Base-by-base conservation (phyloP, 2,329 filamentous ascomycete species). In the Lecanicillium sp. region DNA sequence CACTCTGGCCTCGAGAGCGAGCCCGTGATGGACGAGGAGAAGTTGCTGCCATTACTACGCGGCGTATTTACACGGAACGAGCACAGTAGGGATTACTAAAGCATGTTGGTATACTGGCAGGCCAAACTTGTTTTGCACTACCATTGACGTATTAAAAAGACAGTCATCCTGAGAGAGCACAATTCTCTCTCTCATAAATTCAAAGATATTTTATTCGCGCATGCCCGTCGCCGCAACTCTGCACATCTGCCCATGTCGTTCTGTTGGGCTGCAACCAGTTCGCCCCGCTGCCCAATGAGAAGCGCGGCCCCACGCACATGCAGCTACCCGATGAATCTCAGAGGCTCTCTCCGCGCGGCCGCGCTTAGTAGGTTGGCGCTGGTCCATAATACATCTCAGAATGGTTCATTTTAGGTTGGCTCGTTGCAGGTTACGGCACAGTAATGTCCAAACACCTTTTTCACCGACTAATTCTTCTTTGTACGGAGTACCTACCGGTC, bases 261-360 rank as follows among this genome's bases (percentile, higher is more conserved):
- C 25, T 22, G 22, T 33, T 28, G 28, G 20, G 17, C 29, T 29
- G 14, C 39, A 29, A 19, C 11, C 33, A 35, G 13, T 31, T 29
- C 27, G 15, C 31, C 34, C 40, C 29, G 34, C 18, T 18, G 35
- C 34, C 40, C 40, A 41, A 41, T 41, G 7, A 41, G 40, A 41
- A 34, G 31, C 30, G 34, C 34, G 34, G 40, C 33, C 40, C 40
- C 40, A 41, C 31, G 40, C 40, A 41, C 40, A 41, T 41, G 40
- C 40, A 31, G 35, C 40, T 25, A n/a, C 22, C 6, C 22, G 7
- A 25, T 11, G 22, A 25, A 25, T 11, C 7, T 25, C 22, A 25
- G 22, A 25, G 22, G 22, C 22, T 25, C 22, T 11, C 22, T n/a
- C n/a, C n/a, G n/a, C n/a, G n/a, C n/a, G n/a, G n/a, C n/a, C n/a